phyloP scores from a whole-genome alignment of 202 grass and related monocot genomes.

The Carex arenaria region DNA sequence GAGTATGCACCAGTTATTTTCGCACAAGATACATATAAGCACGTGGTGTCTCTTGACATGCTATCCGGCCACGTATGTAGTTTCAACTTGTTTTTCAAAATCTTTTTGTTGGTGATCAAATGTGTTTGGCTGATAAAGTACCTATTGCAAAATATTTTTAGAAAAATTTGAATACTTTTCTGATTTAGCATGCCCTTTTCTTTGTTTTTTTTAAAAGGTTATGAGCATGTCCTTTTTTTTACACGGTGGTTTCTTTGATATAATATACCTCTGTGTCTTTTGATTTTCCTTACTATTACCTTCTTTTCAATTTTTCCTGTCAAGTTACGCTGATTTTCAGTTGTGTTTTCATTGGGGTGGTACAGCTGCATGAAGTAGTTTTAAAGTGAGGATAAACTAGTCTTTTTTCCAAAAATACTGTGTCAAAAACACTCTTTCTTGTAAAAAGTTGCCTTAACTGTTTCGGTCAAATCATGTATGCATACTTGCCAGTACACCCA shows the following conservation, averaged over 20 bases:
- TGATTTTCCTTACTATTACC: background rate
- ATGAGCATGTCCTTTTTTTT: background rate
- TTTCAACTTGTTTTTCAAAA: background rate
- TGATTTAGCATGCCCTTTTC: background rate
- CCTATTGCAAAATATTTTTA: background rate
- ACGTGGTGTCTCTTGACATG: conserved; percentile 94
- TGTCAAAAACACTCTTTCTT: background rate
- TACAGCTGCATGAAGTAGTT: background rate
- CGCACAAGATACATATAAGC: conserved; percentile 89
- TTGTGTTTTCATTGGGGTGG: background rate
- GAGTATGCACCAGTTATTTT: conserved; percentile 99
- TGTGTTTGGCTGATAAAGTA: background rate
- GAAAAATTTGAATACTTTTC: background rate
- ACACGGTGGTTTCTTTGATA: background rate
- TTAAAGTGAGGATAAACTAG: background rate
- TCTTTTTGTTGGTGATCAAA: background rate
- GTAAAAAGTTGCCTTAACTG: background rate
- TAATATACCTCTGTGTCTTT: background rate
- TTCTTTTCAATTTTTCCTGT: background rate
- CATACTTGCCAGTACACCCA: background rate
- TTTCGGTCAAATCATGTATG: background rate
- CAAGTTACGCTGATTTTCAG: background rate
- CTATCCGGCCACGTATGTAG: conserved; percentile 70
- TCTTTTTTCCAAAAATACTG: background rate
- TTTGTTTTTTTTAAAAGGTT: background rate